Evolutionary conservation across 2,329 filamentous ascomycete species (phyloP), one percentile per base, ranked within the genome.

Genomic region (Hymenoscyphus albidus): DNA sequence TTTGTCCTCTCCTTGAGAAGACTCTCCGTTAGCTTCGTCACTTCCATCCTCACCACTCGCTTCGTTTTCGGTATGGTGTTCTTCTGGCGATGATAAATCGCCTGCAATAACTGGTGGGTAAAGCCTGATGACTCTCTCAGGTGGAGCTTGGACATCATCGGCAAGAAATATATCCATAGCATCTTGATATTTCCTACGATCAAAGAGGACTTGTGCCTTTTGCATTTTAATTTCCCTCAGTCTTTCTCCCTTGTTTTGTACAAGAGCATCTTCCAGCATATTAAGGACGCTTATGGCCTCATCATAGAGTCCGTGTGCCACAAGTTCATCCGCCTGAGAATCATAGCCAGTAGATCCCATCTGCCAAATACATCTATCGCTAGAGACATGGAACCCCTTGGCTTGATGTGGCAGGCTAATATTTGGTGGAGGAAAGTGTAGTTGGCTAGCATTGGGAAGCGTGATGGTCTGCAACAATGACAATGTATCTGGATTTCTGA

Each of bases 331-430:
- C 27, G 98, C 87, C 74, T 99, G 95, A 1, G 88, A 87, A 75
- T 97, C 92, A 74, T 99, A 99, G 69, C 93, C 90, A 44, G 93
- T 87, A 3, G 94, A 91, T 68, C 88, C 91, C 95, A 99, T 98
- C 71, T 95, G 90, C 95, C 95, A 99, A 44, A 99, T 91, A 40
- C 85, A 90, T 56, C 95, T 85, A 63, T 98, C 95, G 74, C 94
- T 97, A 22, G 90, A 89, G 61, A 98, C 93, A 65, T 98, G 85
- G 72, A 99, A 99, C 0, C 93, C 94, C 76, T 99, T 99, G 3
- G 92, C 95, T 0, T 93, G 93, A 78, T 99, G 95, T 0, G 94
- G 92, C n/a, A 99, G 81, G 73, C 94, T 97, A 68, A 94, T 90
- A 22, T 92, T 96, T 0, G 94, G 93, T 59, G 96, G 93, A 0